Base-by-base conservation (phyloP, 345 rosid species). In the Acer saccharum region DNA sequence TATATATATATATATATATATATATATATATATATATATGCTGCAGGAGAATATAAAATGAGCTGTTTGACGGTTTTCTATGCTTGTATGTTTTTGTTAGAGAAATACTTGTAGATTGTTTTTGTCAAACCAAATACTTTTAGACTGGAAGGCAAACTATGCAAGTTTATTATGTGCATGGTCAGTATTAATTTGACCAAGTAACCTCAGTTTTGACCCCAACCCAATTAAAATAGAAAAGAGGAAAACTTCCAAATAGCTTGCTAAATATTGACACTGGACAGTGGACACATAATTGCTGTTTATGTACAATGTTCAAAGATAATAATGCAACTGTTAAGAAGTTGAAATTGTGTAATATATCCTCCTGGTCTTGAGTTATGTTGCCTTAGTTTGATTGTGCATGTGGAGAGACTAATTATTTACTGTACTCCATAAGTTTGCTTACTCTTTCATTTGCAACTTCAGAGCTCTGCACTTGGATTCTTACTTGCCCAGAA, bases 401-500 rank as follows among this genome's bases (percentile, higher is more conserved):
- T 2, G 48, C 69, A 35, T 66, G 16, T 35, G 46, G 9, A 21
- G 69, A 18, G 69, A 35, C 20, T 9, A 29, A 13, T 60, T 32
- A n/a, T 11, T 48, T 64, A 1, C 44, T 27, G 27, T 20, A 54
- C 57, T 73, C 4, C 10, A 2, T 32, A 32, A 41, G 18, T 67
- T 61, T 39, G 23, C 39, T 77, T 63, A 18, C n/a, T 44, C 29
- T 39, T 65, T 72, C 39, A 32, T 43, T 54, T 81, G 46, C 20
- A 67, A 61, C 39, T 13, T 77, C 96, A 93, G 98, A 93, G 99
- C 82, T 96, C 99, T 10, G 98, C 98, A 17, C 97, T 96, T 1
- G 99, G 99, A 13, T 96, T 92, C 86, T 88, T 93, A 79, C 98
- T 96, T 6, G 98, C 98, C 6, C 98, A 92, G 84, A 95, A 83